Base-by-base conservation (phyloP, 2,329 filamentous ascomycete species). In the Botryotinia convoluta region DNA sequence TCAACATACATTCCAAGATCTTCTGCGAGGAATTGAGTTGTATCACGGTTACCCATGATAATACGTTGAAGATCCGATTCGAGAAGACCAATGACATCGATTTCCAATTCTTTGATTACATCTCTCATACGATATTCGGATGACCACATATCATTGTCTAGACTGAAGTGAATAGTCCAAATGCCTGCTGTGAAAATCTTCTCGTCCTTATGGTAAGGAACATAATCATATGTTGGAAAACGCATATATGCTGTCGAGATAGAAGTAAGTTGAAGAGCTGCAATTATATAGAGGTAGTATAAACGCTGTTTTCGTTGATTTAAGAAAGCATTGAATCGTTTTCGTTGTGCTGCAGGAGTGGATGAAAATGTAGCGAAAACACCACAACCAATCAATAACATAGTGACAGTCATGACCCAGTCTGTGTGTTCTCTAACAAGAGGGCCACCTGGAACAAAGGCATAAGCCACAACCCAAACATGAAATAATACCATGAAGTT, bases 81-180 rank as follows among this genome's bases (percentile, higher is more conserved):
- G 0, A 99, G 87, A 32, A 99, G 88, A n/a, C 96, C 96, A 64
- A 99, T 88, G 8, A 99, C 93, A 80, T 99, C 96, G n/a, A 99
- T 85, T 83, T 99, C 96, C n/a, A 97, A 85, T 79, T 98, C 96
- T 80, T 93, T 91, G 83, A 97, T 91, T 22, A 97, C 86, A 84
- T 98, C 92, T 74, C 93, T 92, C 90, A 97, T 97, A 76, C 96
- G 94, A 78, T 93, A 90, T 83, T 99, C 96, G 0, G 95, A 97
- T 16, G 93, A 95, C 94, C 94, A 98, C 95, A 98, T 98, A 82
- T 98, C 93, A 79, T 99, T 98, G 84, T 99, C 96, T 32, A 99
- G 89, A 22, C 93, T 95, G 82, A 99, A 99, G 84, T 99, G 96
- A 72, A 98, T 95, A 0, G 96, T 99, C 96, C 96, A 99, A 82